phyloP scores from a whole-genome alignment of 345 rosid genomes.

The Leavenworthia alabamica region DNA sequence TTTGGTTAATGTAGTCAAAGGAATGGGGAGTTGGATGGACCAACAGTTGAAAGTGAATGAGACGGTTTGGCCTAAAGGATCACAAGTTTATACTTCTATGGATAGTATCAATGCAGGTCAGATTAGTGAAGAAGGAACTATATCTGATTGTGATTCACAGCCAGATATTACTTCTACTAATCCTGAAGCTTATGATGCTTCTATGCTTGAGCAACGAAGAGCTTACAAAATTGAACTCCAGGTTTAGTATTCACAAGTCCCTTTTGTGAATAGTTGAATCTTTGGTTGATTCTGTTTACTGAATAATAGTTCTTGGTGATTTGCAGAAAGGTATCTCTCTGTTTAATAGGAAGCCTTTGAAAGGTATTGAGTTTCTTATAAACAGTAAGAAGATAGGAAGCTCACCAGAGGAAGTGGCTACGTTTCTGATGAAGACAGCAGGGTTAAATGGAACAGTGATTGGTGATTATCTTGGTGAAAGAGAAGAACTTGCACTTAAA shows the following conservation, averaged over 20 bases:
- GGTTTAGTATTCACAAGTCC: constrained; percentile 33
- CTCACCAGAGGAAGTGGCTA: constrained; percentile 82
- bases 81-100: constrained; percentile 44
- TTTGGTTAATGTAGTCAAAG: constrained; percentile 70
- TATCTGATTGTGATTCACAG: constrained; percentile 62
- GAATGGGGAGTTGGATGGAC: constrained; percentile 95
- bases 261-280: not conserved
- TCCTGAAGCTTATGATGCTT: constrained; percentile 74
- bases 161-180: constrained; percentile 49
- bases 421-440: constrained; percentile 68
- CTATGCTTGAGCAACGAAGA: constrained; percentile 80
- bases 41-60: constrained; percentile 68
- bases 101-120: constrained; percentile 43
- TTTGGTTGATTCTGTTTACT: constrained; percentile 5
- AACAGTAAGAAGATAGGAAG: constrained; percentile 62
- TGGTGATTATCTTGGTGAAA: constrained; percentile 95
- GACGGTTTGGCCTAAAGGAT: constrained; percentile 48
- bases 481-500: constrained; percentile 78
- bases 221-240: constrained; percentile 90
- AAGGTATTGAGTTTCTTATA: constrained; percentile 81
- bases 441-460: constrained; percentile 80
- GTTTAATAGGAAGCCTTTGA: constrained; percentile 82
- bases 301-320: not conserved
- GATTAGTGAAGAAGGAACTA: constrained; percentile 61
- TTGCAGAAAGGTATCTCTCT: constrained; percentile 88